These are phyloP conservation scores for Zygosaccharomyces pseudorouxii DNA, from an alignment of 805 yeast species.

Conservation along the genomic window DNA sequence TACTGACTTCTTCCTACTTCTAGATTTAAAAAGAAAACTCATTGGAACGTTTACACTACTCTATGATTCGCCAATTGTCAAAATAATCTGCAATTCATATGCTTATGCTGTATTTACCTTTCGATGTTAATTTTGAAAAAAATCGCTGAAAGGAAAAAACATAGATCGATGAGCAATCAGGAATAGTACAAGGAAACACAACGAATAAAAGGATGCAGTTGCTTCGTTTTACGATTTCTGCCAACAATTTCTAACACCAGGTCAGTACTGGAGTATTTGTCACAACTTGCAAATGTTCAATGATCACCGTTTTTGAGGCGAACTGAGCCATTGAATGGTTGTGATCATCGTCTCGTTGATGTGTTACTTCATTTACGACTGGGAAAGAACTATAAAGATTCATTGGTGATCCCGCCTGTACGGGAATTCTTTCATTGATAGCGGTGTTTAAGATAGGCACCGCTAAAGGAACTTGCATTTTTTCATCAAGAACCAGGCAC, in stretches of 20 bases:
- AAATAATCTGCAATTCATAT: neutral
- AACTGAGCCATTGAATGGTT: neutral
- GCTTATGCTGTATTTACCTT: neutral
- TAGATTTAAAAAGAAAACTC: conserved; percentile 32
- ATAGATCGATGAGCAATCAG: neutral
- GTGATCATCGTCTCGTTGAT: neutral
- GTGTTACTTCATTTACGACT: neutral
- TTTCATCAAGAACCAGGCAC: conserved; percentile 55
- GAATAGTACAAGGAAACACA: neutral
- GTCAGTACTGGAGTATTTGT: conserved; percentile 59
- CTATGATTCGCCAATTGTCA: neutral
- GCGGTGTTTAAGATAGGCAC: conserved; percentile 39
- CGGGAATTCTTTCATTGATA: conserved; percentile 39
- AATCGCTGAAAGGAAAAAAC: neutral
- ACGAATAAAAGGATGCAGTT: neutral
- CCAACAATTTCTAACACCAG: conserved; percentile 44
- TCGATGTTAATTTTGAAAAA: neutral
- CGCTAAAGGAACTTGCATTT: conserved; percentile 51
- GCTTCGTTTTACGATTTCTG: too few relatives aligned
- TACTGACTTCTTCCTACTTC: conserved; percentile 34
- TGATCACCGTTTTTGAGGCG: conserved; percentile 44
- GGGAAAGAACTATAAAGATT: conserved; percentile 4
- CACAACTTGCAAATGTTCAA: conserved; percentile 56
- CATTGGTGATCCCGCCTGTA: conserved; percentile 21
- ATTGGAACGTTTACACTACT: conserved; percentile 1